Evolutionary conservation across 352 stramenopile species (phyloP), one percentile per base, ranked within the genome.

Genomic region (Globisporangium barbulae): DNA sequence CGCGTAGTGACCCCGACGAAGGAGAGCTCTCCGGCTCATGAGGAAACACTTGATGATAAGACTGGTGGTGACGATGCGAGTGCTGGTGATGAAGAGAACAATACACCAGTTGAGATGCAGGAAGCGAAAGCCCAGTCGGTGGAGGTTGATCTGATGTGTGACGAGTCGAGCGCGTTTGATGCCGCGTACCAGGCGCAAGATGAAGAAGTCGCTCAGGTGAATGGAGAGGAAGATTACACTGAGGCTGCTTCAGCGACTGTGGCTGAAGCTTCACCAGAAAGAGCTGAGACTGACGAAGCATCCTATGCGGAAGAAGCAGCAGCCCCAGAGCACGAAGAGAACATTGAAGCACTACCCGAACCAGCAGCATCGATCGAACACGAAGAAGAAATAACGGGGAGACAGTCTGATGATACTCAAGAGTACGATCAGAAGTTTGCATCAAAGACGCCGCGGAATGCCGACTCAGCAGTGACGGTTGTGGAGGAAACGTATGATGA

Each of bases 371-470:
- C 17, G 8, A 10, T 8, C 25, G 28, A 41, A 19, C 7, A 41
- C 15, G 13, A 19, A 56, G 15, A 22, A 39, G 49, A 25, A 3
- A 6, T 25, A 39, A n/a, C 1, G 41, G 5, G 30, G 5, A 17
- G 3, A 10, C 37, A 44, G 2, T 0, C 31, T 5, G 31, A 64
- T 2, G 45, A 64, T 15, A 5, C 22, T 6, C 59, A 59, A 28
- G 59, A 64, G 33, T 64, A 59, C 10, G 59, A 59, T 22, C 59
- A 59, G 25, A 22, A 52, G 28, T 59, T 64, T n/a, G 59, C 48
- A 10, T 15, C 28, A 19, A 48, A 64, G 50, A 53, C 49, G 25
- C 37, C 59, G 42, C 48, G 48, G 15, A 28, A 49, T 50, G 22
- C 48, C 13, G 19, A 42, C 15, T 30, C 21, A 19, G 5, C 12